Base-by-base conservation (phyloP, 2,329 filamentous ascomycete species). In the Cladosporium oxysporum region DNA sequence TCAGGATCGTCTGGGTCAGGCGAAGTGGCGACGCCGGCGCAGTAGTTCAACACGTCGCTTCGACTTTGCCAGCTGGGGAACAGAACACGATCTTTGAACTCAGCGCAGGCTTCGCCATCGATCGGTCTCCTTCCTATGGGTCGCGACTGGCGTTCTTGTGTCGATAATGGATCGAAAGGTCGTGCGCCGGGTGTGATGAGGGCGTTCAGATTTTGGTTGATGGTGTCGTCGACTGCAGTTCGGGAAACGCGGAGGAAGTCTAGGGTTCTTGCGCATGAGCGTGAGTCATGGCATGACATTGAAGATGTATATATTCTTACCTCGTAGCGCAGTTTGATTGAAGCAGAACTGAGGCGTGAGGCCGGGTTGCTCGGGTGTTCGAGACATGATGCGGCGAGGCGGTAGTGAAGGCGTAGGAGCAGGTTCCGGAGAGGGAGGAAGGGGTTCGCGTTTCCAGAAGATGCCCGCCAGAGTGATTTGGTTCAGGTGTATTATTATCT, bases 191-290 rank as follows among this genome's bases (percentile, higher is more conserved):
- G 94, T 0, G 90, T 93, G 53, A 92, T 81, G 44, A 98, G 85
- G 1, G 92, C 92, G 81, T 98, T 98, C 68, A 99, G 87, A 74
- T 96, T 94, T 75, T 97, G 93, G 0, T 88, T 88, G 75, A 99
- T 98, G 53, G 91, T 92, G 79, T 99, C 95, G 79, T 99, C 95
- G 74, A 97, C 90, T 58, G 91, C 87, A 62, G 87, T 84, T 69
- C 95, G 88, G 11, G 94, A 97, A 70, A 95, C 79, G 47, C 93
- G 91, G 26, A 99, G 85, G 77, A 99, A 99, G 77, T 97, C 95
- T 97, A 70, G 23, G 64, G 53, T 59, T 66, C 68, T 70, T 72
- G 66, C 44, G 70, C 70, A 73, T 76, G 71, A 76, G 74, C 71
- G 70, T 74, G 70, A 74, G 73, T 68, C 66, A 50, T 60, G 63